phyloP scores from a whole-genome alignment of 495 filamentous ascomycete species.

The Bombardia bombarda region DNA sequence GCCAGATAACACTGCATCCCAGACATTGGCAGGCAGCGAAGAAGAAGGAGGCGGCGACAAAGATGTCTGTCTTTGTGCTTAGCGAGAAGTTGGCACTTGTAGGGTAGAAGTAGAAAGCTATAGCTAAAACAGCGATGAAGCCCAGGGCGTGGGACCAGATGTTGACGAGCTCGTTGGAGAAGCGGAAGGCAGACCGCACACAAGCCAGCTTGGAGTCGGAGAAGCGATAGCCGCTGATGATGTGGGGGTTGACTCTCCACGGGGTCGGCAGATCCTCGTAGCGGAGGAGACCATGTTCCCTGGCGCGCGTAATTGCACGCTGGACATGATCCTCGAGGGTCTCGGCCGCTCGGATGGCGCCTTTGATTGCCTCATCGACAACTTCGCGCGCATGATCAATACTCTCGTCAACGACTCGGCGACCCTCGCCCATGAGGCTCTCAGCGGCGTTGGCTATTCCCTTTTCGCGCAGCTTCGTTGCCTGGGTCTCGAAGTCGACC shows the following conservation, averaged over 20 bases:
- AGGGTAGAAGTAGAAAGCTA: slow-evolving; percentile 97
- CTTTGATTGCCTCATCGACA: slow-evolving; percentile 77
- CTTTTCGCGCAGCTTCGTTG: slow-evolving; percentile 52
- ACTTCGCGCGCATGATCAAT: no score
- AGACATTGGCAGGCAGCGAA: slow-evolving; percentile 95
- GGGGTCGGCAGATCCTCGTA: slow-evolving; percentile 88
- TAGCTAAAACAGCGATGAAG: slow-evolving; percentile 72
- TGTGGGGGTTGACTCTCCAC: slow-evolving; percentile 94
- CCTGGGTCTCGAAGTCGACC: slow-evolving; percentile 72
- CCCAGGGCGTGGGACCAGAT: slow-evolving; percentile 96
- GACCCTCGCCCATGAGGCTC: slow-evolving; percentile 62
- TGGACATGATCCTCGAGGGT: slow-evolving; percentile 73
- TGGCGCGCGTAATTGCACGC: slow-evolving; percentile 65
- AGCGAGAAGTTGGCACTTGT: slow-evolving; percentile 73
- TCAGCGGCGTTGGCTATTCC: slow-evolving; percentile 59
- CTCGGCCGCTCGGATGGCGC: slow-evolving; percentile 69
- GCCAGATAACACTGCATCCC: slow-evolving; percentile 92
- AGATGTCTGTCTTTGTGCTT: slow-evolving; percentile 78
- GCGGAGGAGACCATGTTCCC: slow-evolving; percentile 72
- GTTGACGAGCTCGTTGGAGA: slow-evolving; percentile 92
- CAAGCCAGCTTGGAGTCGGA: slow-evolving; percentile 80
- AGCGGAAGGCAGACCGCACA: slow-evolving; percentile 67
- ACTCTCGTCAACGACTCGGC: slow-evolving; percentile 70
- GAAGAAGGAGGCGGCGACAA: slow-evolving; percentile 91
- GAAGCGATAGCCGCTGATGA: slow-evolving; percentile 86